phyloP scores from a whole-genome alignment of 129 eudicot species.

The Helichrysum umbraculigerum region DNA sequence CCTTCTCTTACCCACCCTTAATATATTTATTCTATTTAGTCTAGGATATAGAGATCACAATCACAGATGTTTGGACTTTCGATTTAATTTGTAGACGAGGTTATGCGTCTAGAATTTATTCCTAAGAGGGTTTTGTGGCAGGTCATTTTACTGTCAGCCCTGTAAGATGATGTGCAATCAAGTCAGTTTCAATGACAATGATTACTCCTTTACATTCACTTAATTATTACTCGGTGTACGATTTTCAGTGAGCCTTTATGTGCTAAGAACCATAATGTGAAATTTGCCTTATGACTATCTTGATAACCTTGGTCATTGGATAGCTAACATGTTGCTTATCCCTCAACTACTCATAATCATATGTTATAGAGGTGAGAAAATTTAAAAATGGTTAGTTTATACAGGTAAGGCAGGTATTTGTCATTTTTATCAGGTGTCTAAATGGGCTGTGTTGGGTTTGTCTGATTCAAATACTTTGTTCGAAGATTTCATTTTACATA shows the following conservation, averaged over 20 bases:
- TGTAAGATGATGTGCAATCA: background rate
- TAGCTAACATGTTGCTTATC: too few relatives aligned
- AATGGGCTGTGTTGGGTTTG: too few relatives aligned
- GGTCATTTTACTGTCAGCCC: background rate
- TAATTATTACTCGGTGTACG: slow-evolving; percentile 17
- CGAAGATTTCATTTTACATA: too few relatives aligned
- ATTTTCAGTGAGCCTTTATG: background rate
- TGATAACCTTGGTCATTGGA: too few relatives aligned
- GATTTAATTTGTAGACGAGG: background rate
- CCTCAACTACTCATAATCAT: too few relatives aligned
- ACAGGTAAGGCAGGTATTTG: too few relatives aligned
- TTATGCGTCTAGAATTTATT: background rate
- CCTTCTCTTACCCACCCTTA: background rate
- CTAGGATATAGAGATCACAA: slow-evolving; percentile 9
- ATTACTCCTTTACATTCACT: background rate
- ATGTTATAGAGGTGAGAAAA: too few relatives aligned
- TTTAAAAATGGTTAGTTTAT: too few relatives aligned
- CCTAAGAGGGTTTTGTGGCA: slow-evolving; percentile 6
- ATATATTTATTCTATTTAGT: slow-evolving; percentile 16
- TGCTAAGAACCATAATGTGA: background rate
- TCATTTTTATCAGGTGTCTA: too few relatives aligned
- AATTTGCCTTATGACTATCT: too few relatives aligned
- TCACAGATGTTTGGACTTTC: background rate
- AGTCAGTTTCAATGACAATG: background rate
- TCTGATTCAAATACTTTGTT: too few relatives aligned